Base-by-base conservation (phyloP, 2,329 filamentous ascomycete species). In the Rutstroemia sydowiana region DNA sequence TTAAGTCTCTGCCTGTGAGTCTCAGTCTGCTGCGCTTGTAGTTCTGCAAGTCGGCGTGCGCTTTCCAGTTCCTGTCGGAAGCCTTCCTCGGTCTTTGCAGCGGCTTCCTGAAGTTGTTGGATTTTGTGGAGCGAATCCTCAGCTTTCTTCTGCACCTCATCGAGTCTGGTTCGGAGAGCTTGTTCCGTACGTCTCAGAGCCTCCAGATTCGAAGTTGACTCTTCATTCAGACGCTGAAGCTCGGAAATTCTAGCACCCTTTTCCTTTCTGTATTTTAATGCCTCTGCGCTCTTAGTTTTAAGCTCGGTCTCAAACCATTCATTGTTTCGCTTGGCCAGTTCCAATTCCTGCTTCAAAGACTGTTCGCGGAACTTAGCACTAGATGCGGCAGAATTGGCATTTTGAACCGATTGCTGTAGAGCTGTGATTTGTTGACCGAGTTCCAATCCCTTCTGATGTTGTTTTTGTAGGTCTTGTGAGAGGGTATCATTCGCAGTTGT, bases 301-400 rank as follows among this genome's bases (percentile, higher is more conserved):
- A 97, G 78, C 68, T 98, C 93, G 39, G 78, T 83, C 65, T 96
- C 89, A 51, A 93, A 85, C 87, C 90, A 98, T 62, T 97, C 92
- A 58, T 88, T 88, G 71, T 90, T 95, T 63, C 86, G 87, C 66
- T 89, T 90, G 16, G 92, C 82, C 51, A 95, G 76, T 39, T 95
- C 89, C 32, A 97, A 77, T 68, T 97, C 91, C 68, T 96, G 91
- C 68, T 93, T 84, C 11, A 97, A 74, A 28, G 84, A 87, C 65
- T 96, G 89, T 67, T 96, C 90, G 57, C 88, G 85, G 73, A 95
- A 96, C 63, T 90, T 95, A 56, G 90, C 83, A 53, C 82, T 88
- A 37, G 84, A 88, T 2, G 86, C 82, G 21, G 87, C 81, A 23
- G 88, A 88, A 66, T 91, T 88, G 21, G 90, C 84, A 40, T 83